Evolutionary conservation across 2,329 filamentous ascomycete species (phyloP), one percentile per base, ranked within the genome.

Genomic region (Pseudogymnoascus sp.): DNA sequence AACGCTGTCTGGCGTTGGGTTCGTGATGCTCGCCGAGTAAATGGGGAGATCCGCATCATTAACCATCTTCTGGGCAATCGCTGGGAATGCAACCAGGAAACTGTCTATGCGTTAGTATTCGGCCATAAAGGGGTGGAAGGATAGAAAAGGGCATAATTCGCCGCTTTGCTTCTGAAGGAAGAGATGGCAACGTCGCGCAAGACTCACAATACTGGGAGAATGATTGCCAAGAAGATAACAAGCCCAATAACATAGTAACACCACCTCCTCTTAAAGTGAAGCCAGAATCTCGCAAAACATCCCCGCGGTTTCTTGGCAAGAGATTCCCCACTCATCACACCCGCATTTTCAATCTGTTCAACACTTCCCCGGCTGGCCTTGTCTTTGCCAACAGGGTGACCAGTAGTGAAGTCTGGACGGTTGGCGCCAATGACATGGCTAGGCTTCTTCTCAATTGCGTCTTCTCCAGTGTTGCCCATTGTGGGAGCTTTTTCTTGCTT

Each of bases 231-330:
- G 37, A 75, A 72, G 31, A 76, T 71, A 11, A 76, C 63, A 36
- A 64, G 66, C 8, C 65, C 69, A 21, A 76, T 66, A 3, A 70
- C 36, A 64, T 76, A 74, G 60, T 70, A 73, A 54, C 69, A 72
- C 74, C 74, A 75, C 66, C 73, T 75, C 13, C 73, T 70, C 26
- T 68, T 70, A 67, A 70, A 75, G 64, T 77, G 75, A 13, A 68
- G 68, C 26, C 68, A 65, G 1, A 74, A 47, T 29, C 66, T 71
- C 61, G 26, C 26, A 15, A 31, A 54, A 11, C n/a, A 54, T 54
- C 44, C 44, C n/a, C 44, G 13, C 31, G 31, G 31, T 26, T 54
- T 54, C 26, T n/a, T 26, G 31, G 26, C 26, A 17, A 10, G n/a
- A 54, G 26, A 31, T 4, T 17, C 26, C 44, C 33, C 44, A 17